phyloP scores from a whole-genome alignment of 2,329 filamentous ascomycete genomes.

The Blumeriella jaapii region DNA sequence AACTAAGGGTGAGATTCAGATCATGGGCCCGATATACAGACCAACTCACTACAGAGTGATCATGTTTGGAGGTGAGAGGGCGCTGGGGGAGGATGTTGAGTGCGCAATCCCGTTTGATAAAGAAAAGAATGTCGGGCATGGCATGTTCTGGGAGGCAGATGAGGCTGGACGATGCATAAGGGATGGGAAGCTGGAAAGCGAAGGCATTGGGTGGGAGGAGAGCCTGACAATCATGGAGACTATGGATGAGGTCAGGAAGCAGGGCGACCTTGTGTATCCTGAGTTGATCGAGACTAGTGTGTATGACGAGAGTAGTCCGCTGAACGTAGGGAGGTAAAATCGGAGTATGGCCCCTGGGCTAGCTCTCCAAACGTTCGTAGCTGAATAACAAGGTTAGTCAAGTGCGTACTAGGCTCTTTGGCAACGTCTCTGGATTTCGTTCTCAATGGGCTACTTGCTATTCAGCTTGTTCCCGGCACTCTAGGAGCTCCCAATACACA shows the following conservation, averaged over 20 bases:
- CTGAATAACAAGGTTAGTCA: too few relatives aligned
- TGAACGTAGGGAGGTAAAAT: conserved; percentile 32
- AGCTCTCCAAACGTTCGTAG: too few relatives aligned
- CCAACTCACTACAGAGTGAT: conserved; percentile 43
- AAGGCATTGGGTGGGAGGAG: conserved; percentile 46
- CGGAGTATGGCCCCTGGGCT: not conserved
- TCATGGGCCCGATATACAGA: conserved; percentile 46
- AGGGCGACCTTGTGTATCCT: conserved; percentile 51
- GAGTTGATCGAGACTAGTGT: conserved; percentile 52
- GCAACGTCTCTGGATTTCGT: too few relatives aligned
- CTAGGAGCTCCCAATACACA: too few relatives aligned
- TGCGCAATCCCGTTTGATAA: conserved; percentile 33
- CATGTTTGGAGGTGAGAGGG: conserved; percentile 29
- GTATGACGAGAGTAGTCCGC: conserved; percentile 47
- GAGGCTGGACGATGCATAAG: conserved; percentile 51
- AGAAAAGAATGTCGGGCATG: conserved; percentile 35
- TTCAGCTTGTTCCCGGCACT: too few relatives aligned
- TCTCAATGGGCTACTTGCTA: too few relatives aligned
- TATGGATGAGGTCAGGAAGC: conserved; percentile 57
- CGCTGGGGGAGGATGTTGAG: conserved; percentile 25
- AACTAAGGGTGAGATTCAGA: conserved; percentile 54
- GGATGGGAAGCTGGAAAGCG: conserved; percentile 52
- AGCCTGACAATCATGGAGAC: conserved; percentile 58
- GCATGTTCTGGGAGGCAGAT: conserved; percentile 64
- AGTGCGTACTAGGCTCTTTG: too few relatives aligned